Evolutionary conservation across 345 rosid species (phyloP), one percentile per base, ranked within the genome.

Genomic region (Theobroma cacao): DNA sequence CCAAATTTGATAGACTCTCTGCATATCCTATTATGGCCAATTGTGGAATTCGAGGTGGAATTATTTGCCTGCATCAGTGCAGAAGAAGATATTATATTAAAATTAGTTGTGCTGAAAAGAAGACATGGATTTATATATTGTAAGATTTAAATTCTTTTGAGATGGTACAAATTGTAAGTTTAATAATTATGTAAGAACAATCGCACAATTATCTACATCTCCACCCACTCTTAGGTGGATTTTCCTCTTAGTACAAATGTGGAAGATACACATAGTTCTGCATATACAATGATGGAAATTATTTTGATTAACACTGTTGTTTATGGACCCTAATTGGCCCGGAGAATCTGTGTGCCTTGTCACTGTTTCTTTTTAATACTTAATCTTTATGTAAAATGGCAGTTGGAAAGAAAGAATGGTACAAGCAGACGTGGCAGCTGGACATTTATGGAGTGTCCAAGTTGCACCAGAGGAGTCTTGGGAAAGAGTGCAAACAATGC

Each of bases 11-110:
- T 10, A 75, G 34, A 47, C 69, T 61, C 47, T 72, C 82, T 18
- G 36, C 45, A 28, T 70, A 77, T 53, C 83, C 83, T 20, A 83
- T 59, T 8, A 83, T 20, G 0, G 79, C 86, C 67, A 83, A 41
- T 52, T 18, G 69, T 10, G 81, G 86, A 38, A 83, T 83, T 10
- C 83, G 81, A 74, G 86, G 83, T 55, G 80, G 80, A 28, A 83
- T 28, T 28, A 80, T 33, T 77, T 83, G 86, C 55, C 79, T 80
- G 78, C 74, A 43, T 34, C 12, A 45, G 47, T 14, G 28, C 64
- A 75, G 43, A n/a, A 75, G 43, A n/a, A 45, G 10, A 52, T 20
- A 9, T 14, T 12, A 17, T 33, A 36, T 1, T 13, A 20, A 65
- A 31, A 33, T 5, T 4, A 17, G 17, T 33, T 34, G 6, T 14